Evolutionary conservation across 2,329 filamentous ascomycete species (phyloP), one percentile per base, ranked within the genome.

Genomic region (Teratosphaeria epicoccoides): DNA sequence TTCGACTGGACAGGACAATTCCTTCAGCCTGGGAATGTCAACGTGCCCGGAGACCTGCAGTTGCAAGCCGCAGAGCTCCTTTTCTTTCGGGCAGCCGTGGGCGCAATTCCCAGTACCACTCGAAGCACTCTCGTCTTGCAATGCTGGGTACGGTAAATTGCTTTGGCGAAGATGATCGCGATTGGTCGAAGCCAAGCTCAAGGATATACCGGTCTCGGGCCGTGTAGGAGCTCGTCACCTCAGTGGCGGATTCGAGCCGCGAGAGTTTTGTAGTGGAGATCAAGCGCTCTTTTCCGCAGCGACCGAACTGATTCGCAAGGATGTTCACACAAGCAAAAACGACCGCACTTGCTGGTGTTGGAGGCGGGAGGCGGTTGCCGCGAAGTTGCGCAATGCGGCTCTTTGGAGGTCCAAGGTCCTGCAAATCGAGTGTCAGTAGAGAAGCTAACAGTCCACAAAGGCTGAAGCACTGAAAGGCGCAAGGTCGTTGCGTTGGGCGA

Each of bases 291-390:
- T 40, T n/a, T 20, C 33, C n/a, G 14, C 33, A 40, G 33, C n/a
- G 33, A 40, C 6, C 33, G 33, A 40, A 40, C 33, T 40, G n/a
- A 20, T 46, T 7, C 23, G 37, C 51, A 26, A 46, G 51, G 51
- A 53, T 53, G 47, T 43, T 50, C 43, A 53, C 51, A 47, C 52
- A 53, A 49, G 49, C 52, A 52, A 28, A 51, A 24, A 51, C 46
- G 49, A 58, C 55, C 51, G 43, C 56, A 50, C 49, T 46, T 54
- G 56, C 60, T 59, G 56, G 61, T 52, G 9, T 52, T 47, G 53
- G 49, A 10, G 26, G 9, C 26, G 12, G 26, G 9, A 28, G 9
- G 6, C 26, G 26, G n/a, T n/a, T n/a, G n/a, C n/a, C n/a, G 9
- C 9, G 26, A 28, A 28, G 26, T 28, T 28, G 26, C 26, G 26